Percentiles rank a stretch among this genome's conserved stretches.
Conservation (phyloP, 1,284 basidiomycete genomes). For the Cutaneotrichosporon mucoides region DNA sequence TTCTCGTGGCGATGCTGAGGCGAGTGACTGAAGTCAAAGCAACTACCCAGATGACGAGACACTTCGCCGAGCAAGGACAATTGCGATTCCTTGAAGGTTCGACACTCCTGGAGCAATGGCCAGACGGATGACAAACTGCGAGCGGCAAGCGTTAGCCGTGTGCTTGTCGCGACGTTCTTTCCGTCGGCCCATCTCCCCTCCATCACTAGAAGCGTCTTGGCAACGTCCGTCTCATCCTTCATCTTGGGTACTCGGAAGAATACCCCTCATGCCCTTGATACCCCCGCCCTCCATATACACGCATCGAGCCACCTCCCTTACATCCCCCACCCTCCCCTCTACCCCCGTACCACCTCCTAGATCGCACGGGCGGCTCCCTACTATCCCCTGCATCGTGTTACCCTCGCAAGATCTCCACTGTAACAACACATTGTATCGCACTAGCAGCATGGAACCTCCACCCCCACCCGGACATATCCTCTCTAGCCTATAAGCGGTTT, state of each 20-base stretch:
- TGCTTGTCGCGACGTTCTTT: neutral
- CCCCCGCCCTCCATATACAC: neutral
- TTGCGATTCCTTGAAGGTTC: neutral
- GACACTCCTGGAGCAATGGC: neutral
- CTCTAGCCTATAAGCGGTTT: too few relatives aligned
- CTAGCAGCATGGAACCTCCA: neutral
- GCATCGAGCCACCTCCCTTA: neutral
- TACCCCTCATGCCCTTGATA: neutral
- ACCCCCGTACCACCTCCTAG: neutral
- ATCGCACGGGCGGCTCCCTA: neutral
- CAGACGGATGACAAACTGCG: neutral
- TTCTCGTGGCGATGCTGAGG: neutral
- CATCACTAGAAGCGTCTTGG: neutral
- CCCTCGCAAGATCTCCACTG: neutral
- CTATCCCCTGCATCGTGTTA: neutral
- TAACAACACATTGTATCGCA: neutral
- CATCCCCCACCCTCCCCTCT: neutral
- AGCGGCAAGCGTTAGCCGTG: too few relatives aligned
- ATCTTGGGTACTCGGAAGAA: neutral
- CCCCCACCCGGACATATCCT: neutral
- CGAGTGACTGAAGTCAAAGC: conserved; percentile 1
- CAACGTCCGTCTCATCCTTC: neutral
- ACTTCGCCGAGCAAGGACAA: neutral
- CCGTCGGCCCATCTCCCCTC: neutral
- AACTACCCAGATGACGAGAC: neutral